Evolutionary conservation across 371 early-diverging fungal species (phyloP), one percentile per base, ranked within the genome.

Genomic region (Saksenaea oblongispora): DNA sequence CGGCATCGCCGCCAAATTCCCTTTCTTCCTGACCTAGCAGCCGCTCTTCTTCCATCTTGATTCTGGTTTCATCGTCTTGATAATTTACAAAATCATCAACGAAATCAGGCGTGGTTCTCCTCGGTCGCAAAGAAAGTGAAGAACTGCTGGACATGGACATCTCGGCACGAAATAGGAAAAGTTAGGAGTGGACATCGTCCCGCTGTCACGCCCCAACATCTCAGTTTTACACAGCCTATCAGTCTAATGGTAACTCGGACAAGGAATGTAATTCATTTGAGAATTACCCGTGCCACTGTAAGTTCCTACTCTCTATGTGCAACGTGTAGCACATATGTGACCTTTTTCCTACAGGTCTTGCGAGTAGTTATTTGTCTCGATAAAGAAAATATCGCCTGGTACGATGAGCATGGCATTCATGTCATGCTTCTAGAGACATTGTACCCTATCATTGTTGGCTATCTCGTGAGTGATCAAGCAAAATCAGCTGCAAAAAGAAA

Each of bases 361-460:
- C 44, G 62, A 10, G 62, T 67, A 15, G 42, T 67, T 17, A 22
- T 67, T 0, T 47, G 53, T 31, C 27, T 67, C 27, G 39, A 56
- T 11, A 51, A 57, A 26, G 41, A 39, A 1, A 62, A 67, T 53
- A 54, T 58, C 47, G 55, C 58, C 8, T 67, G 67, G 67, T 67
- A 62, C 51, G 62, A 62, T 34, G 54, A 62, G 1, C 57, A 58
- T 28, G 58, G 28, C 22, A 34, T 65, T 55, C 65, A 65, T 44
- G 22, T 36, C 5, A 27, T 37, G 28, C 17, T 67, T 17, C 15
- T 66, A 14, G 61, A 47, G 0, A 39, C 66, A 34, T 35, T 66
- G n/a, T 56, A 66, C 31, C 61, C 66, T 26, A 53, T 66, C 27
- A 51, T 66, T 35, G 31, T 66, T 17, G 54, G 61, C 5, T 61